Evolutionary conservation across 2,329 filamentous ascomycete genomes (phyloP).

Genomic region (Epicoccum sorghinum): DNA sequence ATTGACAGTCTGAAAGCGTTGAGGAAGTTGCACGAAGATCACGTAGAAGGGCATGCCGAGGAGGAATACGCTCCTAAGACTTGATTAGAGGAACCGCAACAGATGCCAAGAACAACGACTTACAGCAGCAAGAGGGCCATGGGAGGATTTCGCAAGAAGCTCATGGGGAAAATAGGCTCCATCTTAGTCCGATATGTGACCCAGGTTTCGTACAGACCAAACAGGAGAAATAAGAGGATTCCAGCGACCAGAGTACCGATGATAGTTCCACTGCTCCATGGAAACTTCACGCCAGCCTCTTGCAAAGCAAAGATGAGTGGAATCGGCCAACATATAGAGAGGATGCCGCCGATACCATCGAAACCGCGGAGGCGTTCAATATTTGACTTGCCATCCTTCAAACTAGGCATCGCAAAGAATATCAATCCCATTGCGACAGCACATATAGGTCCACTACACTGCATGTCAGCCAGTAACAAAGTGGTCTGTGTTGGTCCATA

Average conservation of each 20-base stretch:
- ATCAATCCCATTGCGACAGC: slow-evolving; percentile 28
- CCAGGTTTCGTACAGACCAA: slow-evolving; percentile 38
- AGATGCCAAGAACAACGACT: neutral
- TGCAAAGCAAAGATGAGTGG: slow-evolving; percentile 42
- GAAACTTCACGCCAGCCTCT: slow-evolving; percentile 34
- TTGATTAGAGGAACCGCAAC: neutral
- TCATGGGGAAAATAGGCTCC: slow-evolving; percentile 37
- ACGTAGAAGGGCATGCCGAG: slow-evolving; percentile 39
- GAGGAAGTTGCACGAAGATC: slow-evolving; percentile 39
- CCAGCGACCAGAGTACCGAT: slow-evolving; percentile 39
- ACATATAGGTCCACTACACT: slow-evolving; percentile 33
- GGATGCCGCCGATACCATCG: slow-evolving; percentile 36
- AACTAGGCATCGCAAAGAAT: slow-evolving; percentile 35
- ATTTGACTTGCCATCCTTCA: slow-evolving; percentile 34
- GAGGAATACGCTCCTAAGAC: slow-evolving; percentile 31
- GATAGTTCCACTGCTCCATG: slow-evolving; percentile 36
- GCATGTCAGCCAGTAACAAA: neutral
- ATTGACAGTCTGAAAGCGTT: slow-evolving; percentile 43
- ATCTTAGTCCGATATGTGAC: slow-evolving; percentile 31
- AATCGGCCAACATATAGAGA: slow-evolving; percentile 40
- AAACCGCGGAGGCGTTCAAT: slow-evolving; percentile 34
- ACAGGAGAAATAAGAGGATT: slow-evolving; percentile 29
- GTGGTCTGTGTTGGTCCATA: neutral
- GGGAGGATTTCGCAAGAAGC: slow-evolving; percentile 32
- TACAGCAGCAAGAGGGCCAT: slow-evolving; percentile 33